Evolutionary conservation across 345 rosid species (phyloP), one percentile per base, ranked within the genome.

Genomic region (Microthlaspi erraticum): DNA sequence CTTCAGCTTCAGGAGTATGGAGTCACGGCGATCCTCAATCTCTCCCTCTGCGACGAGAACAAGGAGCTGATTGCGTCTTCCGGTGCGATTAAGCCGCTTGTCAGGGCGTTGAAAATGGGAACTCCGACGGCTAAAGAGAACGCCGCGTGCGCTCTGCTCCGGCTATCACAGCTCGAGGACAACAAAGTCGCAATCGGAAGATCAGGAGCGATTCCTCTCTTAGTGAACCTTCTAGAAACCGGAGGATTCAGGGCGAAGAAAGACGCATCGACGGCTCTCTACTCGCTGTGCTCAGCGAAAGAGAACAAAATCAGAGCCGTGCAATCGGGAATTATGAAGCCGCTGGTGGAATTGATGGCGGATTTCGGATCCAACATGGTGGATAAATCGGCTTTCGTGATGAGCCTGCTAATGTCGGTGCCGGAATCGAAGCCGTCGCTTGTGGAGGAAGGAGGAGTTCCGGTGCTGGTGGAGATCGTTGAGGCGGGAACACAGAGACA

Each of bases 361-460:
- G 99, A 91, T 77, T 86, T 94, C 46, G 90, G 80, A 54, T 91
- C 99, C 10, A 94, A 81, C 84, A 94, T 94, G 99, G 96, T 91
- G 34, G 99, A 94, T 73, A 94, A 94, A 70, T 87, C 97, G n/a
- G 97, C 88, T 1, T 89, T 73, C 64, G 92, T 94, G 11, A 54
- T 87, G 85, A 81, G 80, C 61, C 52, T 83, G 42, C 45, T 94
- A 67, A 83, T 85, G 32, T 69, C 85, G 8, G 78, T 74, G 32
- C 76, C 83, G 64, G 97, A 94, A 65, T 93, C 95, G 2, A 86
- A 77, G 57, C 60, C 86, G 57, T 81, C 96, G 54, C 43, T 89
- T 4, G 99, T 94, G 20, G 92, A 87, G 19, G 99, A 91, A 71
- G 97, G 89, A 0, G 97, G 96, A 16, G 83, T 94, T 16, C 99